A percentile compares a stretch with the other conserved stretches of the same genome.
Conservation (phyloP, 768 basidiomycete species). For the Termitomyces sp. region DNA sequence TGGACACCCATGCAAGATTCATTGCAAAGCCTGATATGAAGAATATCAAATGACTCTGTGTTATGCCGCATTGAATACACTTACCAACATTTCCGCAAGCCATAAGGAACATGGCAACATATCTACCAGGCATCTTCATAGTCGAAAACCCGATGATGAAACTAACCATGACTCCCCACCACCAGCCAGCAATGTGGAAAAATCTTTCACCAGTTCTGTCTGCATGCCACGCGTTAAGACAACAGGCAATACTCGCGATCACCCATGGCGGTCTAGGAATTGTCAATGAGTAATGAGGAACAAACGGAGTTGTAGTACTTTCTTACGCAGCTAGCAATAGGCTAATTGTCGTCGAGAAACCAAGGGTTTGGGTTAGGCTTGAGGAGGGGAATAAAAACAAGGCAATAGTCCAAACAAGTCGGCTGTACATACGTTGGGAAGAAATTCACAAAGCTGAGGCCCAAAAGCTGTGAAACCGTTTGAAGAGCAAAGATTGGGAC, state of each 20-base stretch:
- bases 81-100: conserved; percentile 45
- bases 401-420: neutral
- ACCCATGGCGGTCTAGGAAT: conserved; percentile 58
- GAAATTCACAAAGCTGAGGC: conserved; percentile 59
- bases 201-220: conserved; percentile 64
- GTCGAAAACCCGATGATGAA: conserved; percentile 60
- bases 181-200: conserved; percentile 54
- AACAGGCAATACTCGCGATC: conserved; percentile 45
- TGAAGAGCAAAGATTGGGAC: conserved; percentile 55
- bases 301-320: neutral
- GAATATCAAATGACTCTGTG: neutral
- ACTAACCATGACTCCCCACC: conserved; percentile 58
- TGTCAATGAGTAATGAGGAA: neutral
- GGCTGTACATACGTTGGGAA: conserved; percentile 42
- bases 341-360: conserved; percentile 55
- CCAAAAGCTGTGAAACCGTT: conserved; percentile 46
- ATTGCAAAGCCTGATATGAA: conserved; percentile 35
- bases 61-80: conserved; percentile 1
- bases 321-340: conserved; percentile 59
- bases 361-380: conserved; percentile 58
- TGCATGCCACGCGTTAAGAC: conserved; percentile 54
- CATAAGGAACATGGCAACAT: conserved; percentile 67
- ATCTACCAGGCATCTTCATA: conserved; percentile 47
- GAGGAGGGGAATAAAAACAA: neutral
- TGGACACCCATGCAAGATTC: conserved; percentile 64